These are phyloP conservation scores for Coniella vitis DNA, from an alignment of 2,329 filamentous ascomycete species.

Conservation along the genomic window DNA sequence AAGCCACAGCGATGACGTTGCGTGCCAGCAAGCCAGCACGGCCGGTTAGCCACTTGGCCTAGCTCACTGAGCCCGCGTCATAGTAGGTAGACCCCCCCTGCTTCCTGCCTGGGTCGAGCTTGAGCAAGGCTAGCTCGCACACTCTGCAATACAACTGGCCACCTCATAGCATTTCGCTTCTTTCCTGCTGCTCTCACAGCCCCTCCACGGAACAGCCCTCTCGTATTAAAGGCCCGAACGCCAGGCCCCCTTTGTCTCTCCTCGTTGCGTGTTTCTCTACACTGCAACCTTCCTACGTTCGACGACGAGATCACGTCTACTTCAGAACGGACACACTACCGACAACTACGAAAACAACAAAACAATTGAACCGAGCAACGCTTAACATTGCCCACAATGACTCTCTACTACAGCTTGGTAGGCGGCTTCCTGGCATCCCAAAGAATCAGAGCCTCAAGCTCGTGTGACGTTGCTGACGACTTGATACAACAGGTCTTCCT, in stretches of 20 bases:
- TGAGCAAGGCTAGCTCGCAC: conserved; percentile 7
- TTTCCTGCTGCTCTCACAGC: not conserved
- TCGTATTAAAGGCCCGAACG: not conserved
- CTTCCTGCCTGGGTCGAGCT: conserved; percentile 7
- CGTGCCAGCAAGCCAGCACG: no score
- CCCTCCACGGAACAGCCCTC: not conserved
- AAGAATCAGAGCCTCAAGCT: not conserved
- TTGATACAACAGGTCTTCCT: conserved; percentile 61
- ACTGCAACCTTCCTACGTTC: not conserved
- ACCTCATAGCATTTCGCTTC: conserved; percentile 6
- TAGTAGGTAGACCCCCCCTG: conserved; percentile 5
- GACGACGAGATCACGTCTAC: not conserved
- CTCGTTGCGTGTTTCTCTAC: not conserved
- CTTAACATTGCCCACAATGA: conserved; percentile 38
- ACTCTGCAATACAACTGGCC: conserved; percentile 8
- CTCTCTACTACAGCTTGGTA: conserved; percentile 52
- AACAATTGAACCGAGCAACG: not conserved
- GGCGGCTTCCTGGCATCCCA: conserved; percentile 17
- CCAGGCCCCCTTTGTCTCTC: not conserved
- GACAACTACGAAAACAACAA: not conserved
- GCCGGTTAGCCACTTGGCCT: no score
- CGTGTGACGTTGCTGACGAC: conserved; percentile 20
- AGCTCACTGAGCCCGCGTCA: not conserved
- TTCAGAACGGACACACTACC: no score
- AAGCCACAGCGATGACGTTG: conserved; percentile 15